Evolutionary conservation across 176 grass and related monocot genomes (phyloP).

Genomic region (Oryza meridionalis): DNA sequence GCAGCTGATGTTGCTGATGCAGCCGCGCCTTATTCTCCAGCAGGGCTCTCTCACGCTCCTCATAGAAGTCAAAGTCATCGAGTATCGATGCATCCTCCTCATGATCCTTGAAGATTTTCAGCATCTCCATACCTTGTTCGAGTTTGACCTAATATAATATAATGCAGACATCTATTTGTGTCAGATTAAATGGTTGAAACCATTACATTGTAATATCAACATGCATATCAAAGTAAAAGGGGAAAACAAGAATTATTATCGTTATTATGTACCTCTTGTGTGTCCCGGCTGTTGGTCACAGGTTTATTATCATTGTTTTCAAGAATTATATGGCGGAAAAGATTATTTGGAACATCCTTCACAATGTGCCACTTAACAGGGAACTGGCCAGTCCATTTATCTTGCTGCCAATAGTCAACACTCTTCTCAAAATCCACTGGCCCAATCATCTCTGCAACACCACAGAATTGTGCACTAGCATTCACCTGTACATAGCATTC

Average conservation of each 20-base stretch:
- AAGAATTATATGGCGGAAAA: slow-evolving; percentile 81
- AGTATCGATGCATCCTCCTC: slow-evolving; percentile 64
- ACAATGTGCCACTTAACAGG: slow-evolving; percentile 81
- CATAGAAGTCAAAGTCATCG: slow-evolving; percentile 76
- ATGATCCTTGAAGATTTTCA: slow-evolving; percentile 67
- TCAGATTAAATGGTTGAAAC: slow-evolving; percentile 9
- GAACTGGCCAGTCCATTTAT: slow-evolving; percentile 81
- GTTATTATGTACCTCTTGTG: slow-evolving; percentile 59
- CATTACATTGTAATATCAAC: not conserved
- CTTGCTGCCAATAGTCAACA: slow-evolving; percentile 84
- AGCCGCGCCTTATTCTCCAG: slow-evolving; percentile 63
- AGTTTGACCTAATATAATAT: slow-evolving; percentile 66
- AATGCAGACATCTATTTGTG: not conserved
- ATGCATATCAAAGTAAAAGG: not conserved
- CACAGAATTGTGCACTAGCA: slow-evolving; percentile 81
- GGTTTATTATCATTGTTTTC: slow-evolving; percentile 83
- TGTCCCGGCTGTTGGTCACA: slow-evolving; percentile 80
- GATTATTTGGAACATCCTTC: slow-evolving; percentile 84
- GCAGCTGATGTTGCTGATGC: slow-evolving; percentile 50
- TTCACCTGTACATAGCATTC: slow-evolving; percentile 59
- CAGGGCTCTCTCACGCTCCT: slow-evolving; percentile 71
- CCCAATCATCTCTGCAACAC: slow-evolving; percentile 83
- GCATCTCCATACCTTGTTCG: slow-evolving; percentile 75
- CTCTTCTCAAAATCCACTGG: slow-evolving; percentile 79
- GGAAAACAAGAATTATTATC: not conserved